Evolutionary conservation across 495 filamentous ascomycete genomes (phyloP).

Genomic region (Penicillium bialowiezense): DNA sequence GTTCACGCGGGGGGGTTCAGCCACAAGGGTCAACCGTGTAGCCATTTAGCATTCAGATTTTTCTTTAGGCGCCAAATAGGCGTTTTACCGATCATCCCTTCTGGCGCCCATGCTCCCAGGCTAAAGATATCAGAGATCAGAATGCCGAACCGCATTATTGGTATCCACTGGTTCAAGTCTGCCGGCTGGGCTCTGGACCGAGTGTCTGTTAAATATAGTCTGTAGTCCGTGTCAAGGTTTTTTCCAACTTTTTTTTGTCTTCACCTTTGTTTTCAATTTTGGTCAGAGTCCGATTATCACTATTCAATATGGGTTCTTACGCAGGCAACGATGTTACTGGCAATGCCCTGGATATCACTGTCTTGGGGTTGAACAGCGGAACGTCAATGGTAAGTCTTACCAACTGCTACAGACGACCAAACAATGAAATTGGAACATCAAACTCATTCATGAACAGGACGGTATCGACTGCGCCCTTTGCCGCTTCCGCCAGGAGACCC

Average conservation of each 20-base stretch:
- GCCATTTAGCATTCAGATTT: slow-evolving; percentile 15
- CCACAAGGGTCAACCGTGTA: slow-evolving; percentile 11
- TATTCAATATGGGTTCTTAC: background rate
- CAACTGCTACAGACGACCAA: too few relatives aligned
- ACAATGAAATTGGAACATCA: slow-evolving; percentile 1
- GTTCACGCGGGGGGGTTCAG: slow-evolving; percentile 4
- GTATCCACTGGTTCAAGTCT: slow-evolving; percentile 1
- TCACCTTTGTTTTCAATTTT: background rate
- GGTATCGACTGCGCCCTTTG: slow-evolving; percentile 53
- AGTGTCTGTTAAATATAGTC: background rate
- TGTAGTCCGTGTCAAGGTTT: background rate
- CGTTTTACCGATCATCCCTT: slow-evolving; percentile 20
- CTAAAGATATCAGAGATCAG: background rate
- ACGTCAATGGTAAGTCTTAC: slow-evolving; percentile 34
- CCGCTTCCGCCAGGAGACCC: slow-evolving; percentile 47
- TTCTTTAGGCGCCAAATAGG: slow-evolving; percentile 3
- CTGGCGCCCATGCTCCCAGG: slow-evolving; percentile 2
- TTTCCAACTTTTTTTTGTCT: background rate
- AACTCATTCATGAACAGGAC: slow-evolving; percentile 25
- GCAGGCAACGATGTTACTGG: background rate
- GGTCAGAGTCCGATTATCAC: too few relatives aligned
- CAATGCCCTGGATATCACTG: slow-evolving; percentile 37
- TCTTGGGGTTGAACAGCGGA: slow-evolving; percentile 50
- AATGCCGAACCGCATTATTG: background rate
- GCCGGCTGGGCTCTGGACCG: background rate